phyloP scores from a whole-genome alignment of 1,284 basidiomycete species.

The Takashimella tepidaria region DNA sequence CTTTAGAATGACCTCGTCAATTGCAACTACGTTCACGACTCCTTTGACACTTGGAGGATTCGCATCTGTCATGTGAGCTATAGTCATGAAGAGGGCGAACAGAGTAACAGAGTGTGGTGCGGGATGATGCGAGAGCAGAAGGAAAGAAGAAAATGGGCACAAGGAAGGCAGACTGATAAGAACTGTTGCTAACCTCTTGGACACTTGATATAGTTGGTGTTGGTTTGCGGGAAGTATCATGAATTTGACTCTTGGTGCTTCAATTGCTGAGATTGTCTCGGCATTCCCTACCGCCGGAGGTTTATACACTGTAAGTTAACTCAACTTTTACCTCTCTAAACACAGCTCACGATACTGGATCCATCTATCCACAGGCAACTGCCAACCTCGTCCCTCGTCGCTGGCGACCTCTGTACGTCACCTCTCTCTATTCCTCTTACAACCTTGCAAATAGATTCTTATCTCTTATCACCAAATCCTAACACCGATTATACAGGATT shows the following conservation, averaged over 20 bases:
- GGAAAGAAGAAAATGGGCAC: too few relatives aligned
- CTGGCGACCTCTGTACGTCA: not conserved
- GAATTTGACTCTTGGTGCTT: constrained; percentile 32
- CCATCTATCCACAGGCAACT: constrained; percentile 1
- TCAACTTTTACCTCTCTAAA: too few relatives aligned
- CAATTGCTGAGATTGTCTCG: constrained; percentile 38
- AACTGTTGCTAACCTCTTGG: too few relatives aligned
- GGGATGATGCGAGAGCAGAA: too few relatives aligned
- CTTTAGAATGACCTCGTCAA: constrained; percentile 28
- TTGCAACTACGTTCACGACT: constrained; percentile 41
- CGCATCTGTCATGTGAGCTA: constrained; percentile 28
- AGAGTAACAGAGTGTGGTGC: too few relatives aligned
- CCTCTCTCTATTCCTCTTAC: not conserved
- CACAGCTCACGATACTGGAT: not conserved
- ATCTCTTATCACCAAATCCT: too few relatives aligned
- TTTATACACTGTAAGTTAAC: constrained; percentile 29
- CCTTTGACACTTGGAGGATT: constrained; percentile 31
- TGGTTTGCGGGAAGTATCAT: constrained; percentile 38
- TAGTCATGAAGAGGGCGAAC: not conserved
- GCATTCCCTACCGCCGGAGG: constrained; percentile 44
- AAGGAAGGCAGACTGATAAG: too few relatives aligned
- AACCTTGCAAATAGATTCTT: too few relatives aligned
- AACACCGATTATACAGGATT: constrained; percentile 22
- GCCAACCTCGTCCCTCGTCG: constrained; percentile 3
- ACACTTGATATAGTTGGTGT: constrained; percentile 23